Evolutionary conservation across 2,329 filamentous ascomycete genomes (phyloP).

Genomic region (Hymenoscyphus albidus): DNA sequence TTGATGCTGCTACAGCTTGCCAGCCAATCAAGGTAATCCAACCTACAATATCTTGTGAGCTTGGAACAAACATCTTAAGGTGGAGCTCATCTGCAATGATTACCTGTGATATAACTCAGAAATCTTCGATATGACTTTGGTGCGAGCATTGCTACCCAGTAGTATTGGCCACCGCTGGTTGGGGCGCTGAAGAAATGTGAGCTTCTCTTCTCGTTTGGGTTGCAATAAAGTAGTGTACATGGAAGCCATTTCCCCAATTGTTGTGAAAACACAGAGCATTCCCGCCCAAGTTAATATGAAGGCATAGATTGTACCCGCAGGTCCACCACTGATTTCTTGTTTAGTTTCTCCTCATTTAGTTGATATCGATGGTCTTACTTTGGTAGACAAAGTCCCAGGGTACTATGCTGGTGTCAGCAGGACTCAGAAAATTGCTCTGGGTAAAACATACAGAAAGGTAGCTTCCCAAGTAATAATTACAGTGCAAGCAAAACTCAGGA

Average conservation of each 20-base stretch:
- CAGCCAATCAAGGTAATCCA: constrained; percentile 24
- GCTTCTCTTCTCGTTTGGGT: not conserved
- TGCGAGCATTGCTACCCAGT: constrained; percentile 14
- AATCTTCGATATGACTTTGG: constrained; percentile 6
- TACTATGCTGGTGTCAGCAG: constrained; percentile 3
- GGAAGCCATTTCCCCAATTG: constrained; percentile 19
- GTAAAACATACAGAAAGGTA: constrained; percentile 7
- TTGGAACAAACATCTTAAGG: not conserved
- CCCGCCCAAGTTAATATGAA: constrained; percentile 35
- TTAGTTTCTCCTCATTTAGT: constrained; percentile 3
- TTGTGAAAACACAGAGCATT: constrained; percentile 17
- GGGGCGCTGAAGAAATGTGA: constrained; percentile 3
- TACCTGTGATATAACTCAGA: constrained; percentile 11
- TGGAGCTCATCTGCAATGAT: not conserved
- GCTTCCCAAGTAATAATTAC: constrained; percentile 8
- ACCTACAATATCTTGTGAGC: not conserved
- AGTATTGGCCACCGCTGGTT: constrained; percentile 34
- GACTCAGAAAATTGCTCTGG: not conserved
- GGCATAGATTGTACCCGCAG: constrained; percentile 39
- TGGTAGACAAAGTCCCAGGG: constrained; percentile 3
- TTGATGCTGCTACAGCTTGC: constrained; percentile 5
- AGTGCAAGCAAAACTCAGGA: constrained; percentile 7
- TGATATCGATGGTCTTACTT: constrained; percentile 1
- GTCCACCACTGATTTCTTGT: constrained; percentile 18
- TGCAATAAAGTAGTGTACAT: constrained; percentile 11